phyloP scores from a whole-genome alignment of 2,329 filamentous ascomycete genomes.

The Calycina herbarum region DNA sequence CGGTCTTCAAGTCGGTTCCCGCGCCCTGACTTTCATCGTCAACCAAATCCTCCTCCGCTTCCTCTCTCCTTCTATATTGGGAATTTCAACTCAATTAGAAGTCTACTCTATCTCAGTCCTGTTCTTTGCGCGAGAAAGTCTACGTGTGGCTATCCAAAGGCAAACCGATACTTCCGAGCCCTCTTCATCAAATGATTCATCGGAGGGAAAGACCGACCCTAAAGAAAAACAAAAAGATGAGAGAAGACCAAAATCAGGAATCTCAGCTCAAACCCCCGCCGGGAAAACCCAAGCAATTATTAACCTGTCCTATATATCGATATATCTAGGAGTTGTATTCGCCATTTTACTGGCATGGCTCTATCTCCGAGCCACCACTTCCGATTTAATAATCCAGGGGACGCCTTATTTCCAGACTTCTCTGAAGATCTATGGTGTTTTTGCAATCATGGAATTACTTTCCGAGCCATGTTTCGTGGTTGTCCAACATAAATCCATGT shows the following conservation, averaged over 20 bases:
- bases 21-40: conserved; percentile 82
- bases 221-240: conserved; percentile 23
- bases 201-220: neutral
- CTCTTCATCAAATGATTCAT: neutral
- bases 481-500: conserved; percentile 77
- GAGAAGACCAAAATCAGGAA: conserved; percentile 25
- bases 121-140: conserved; percentile 88
- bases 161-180: conserved; percentile 50
- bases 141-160: conserved; percentile 88
- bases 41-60: conserved; percentile 90
- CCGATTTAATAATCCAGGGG: conserved; percentile 48
- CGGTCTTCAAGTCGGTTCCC: conserved; percentile 81
- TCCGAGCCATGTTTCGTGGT: conserved; percentile 89
- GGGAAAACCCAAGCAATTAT: conserved; percentile 71
- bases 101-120: conserved; percentile 91
- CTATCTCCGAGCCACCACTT: conserved; percentile 59
- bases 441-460: conserved; percentile 70
- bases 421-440: conserved; percentile 55
- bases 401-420: conserved; percentile 63
- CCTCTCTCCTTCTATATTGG: conserved; percentile 80
- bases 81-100: conserved; percentile 85
- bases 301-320: conserved; percentile 82
- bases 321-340: conserved; percentile 66
- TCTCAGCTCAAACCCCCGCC: conserved; percentile 32
- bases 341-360: conserved; percentile 63